A percentile compares a stretch with the other conserved stretches of the same genome.
Evolutionary conservation across 1,139 yeast genomes (phyloP).

Genomic region (Pneumocystis carinii): DNA sequence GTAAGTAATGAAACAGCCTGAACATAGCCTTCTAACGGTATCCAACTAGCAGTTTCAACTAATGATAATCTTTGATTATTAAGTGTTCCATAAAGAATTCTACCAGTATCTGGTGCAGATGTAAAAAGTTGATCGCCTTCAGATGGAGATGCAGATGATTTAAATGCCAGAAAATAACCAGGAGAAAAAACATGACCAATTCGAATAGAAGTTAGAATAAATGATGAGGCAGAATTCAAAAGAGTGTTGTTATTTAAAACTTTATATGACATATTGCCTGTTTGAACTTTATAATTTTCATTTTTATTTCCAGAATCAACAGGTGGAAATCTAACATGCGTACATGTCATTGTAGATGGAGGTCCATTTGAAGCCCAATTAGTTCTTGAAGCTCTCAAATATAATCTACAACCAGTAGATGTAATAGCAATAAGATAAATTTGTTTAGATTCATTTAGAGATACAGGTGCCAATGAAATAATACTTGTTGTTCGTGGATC

Average conservation of each 20-base stretch:
- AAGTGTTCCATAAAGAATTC: slow-evolving; percentile 31
- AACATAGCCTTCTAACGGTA: slow-evolving; percentile 48
- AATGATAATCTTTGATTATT: slow-evolving; percentile 33
- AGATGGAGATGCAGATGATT: slow-evolving; percentile 14
- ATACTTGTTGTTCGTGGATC: slow-evolving; percentile 25
- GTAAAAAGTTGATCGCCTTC: slow-evolving; percentile 44
- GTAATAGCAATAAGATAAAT: slow-evolving; percentile 76
- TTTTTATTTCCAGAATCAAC: not conserved
- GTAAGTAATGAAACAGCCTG: slow-evolving; percentile 56
- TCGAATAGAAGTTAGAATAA: slow-evolving; percentile 28
- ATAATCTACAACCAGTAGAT: slow-evolving; percentile 67
- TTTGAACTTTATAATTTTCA: slow-evolving; percentile 2
- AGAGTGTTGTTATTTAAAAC: slow-evolving; percentile 1
- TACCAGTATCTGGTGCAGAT: slow-evolving; percentile 69
- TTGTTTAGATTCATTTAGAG: slow-evolving; percentile 49
- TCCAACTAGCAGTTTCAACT: slow-evolving; percentile 68
- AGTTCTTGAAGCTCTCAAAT: slow-evolving; percentile 27
- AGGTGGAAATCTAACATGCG: slow-evolving; percentile 26
- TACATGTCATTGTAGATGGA: slow-evolving; percentile 18
- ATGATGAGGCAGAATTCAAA: slow-evolving; percentile 18
- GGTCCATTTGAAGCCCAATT: slow-evolving; percentile 7
- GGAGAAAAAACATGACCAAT: slow-evolving; percentile 54
- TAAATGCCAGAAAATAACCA: slow-evolving; percentile 54
- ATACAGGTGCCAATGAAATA: slow-evolving; percentile 47
- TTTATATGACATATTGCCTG: not conserved